These are phyloP conservation scores for Leccinum truebloodii DNA, from an alignment of 768 basidiomycete species.

Conservation along the genomic window DNA sequence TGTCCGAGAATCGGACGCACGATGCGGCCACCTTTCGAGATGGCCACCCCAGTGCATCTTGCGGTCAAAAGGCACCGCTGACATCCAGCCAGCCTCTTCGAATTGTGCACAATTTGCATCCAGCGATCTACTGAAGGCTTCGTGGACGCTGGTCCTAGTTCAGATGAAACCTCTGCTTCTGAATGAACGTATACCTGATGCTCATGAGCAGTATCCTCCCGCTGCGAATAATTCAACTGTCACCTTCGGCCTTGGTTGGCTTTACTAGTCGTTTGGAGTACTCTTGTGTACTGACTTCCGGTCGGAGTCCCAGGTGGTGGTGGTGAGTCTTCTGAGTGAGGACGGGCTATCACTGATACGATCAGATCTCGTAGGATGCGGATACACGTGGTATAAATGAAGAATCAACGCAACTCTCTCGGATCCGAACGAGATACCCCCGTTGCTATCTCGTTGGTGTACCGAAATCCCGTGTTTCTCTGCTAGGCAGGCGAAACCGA, in stretches of 20 bases:
- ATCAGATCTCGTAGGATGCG: constrained; percentile 1
- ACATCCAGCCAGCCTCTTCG: background rate
- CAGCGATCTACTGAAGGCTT: background rate
- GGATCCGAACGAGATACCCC: background rate
- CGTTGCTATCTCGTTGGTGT: background rate
- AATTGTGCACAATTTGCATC: background rate
- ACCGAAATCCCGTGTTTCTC: background rate
- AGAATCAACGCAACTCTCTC: background rate
- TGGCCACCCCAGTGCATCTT: background rate
- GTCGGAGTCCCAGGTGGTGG: no score
- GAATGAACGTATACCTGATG: background rate
- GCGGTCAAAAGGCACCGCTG: no score
- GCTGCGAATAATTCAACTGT: background rate
- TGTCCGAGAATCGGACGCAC: background rate
- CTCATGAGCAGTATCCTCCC: background rate
- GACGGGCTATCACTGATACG: background rate
- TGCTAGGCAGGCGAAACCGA: no score
- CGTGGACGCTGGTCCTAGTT: background rate
- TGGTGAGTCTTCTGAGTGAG: background rate
- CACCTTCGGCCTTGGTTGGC: background rate
- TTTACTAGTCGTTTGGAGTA: background rate
- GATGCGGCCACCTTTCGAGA: background rate
- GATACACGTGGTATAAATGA: background rate
- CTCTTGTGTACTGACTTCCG: background rate
- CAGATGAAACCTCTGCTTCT: background rate